A percentile compares a stretch with the other conserved stretches of the same genome.
Evolutionary conservation across 108 stramenopile species (phyloP).

Genomic region (Stephanodiscus triporus): DNA sequence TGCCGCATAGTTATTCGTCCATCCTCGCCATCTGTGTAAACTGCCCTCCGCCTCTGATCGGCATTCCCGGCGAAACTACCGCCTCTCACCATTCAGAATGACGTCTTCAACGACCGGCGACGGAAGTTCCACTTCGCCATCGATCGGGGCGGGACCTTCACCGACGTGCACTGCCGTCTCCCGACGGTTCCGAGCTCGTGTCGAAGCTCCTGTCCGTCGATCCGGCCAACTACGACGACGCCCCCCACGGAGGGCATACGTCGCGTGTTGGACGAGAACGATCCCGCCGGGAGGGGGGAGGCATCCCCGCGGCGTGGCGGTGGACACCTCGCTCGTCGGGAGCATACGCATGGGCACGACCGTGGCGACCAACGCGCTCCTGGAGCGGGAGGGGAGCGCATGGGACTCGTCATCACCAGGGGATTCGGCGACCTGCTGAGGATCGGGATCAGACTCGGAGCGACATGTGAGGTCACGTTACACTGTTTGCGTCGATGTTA

Average conservation of each 20-base stretch:
- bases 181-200: constrained; percentile 67
- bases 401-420: constrained; percentile 89
- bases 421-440: constrained; percentile 92
- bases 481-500: constrained; percentile 12
- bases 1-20: not conserved
- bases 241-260: constrained; percentile 98
- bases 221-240: constrained; percentile 93
- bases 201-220: constrained; percentile 94
- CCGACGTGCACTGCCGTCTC: constrained; percentile 86
- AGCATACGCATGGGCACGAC: constrained; percentile 97
- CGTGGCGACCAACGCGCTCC: constrained; percentile 96
- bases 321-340: constrained; percentile 81
- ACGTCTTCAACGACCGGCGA: too few species aligned
- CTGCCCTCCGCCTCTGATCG: too few species aligned
- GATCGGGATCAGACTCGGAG: constrained; percentile 97
- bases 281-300: constrained; percentile 51
- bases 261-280: constrained; percentile 83
- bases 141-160: constrained; percentile 98
- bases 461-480: constrained; percentile 76
- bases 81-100: not conserved
- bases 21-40: not conserved
- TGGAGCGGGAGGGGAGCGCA: constrained; percentile 94
- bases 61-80: too few species aligned
- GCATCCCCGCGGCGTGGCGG: constrained; percentile 70
- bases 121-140: constrained; percentile 92